phyloP scores from a whole-genome alignment of 257 asterid species.

The Ophiorrhiza pumila region DNA sequence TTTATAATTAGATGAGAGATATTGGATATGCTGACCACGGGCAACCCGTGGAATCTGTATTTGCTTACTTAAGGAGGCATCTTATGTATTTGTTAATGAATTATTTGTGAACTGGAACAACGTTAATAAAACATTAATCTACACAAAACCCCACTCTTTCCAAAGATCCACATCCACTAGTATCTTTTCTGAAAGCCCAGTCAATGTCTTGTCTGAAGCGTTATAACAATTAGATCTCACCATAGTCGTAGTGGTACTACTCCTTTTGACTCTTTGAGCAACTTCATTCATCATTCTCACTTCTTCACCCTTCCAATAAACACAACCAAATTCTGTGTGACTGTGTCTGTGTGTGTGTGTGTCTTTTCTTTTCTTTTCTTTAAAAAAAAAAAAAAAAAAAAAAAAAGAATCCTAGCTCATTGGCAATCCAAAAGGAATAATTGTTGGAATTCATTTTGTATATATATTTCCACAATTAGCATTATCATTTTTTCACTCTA shows the following conservation, averaged over 20 bases:
- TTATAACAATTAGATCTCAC: constrained; percentile 7
- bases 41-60: constrained; percentile 37
- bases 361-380: no score
- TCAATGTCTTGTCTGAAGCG: constrained; percentile 34
- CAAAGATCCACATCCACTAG: constrained; percentile 40
- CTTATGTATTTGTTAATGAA: constrained; percentile 13
- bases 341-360: no score
- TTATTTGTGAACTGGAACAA: constrained; percentile 19
- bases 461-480: no score
- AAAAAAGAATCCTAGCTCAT: no score
- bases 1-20: not conserved
- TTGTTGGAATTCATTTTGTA: no score
- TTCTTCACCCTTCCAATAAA: no score
- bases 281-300: no score
- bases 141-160: not conserved
- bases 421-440: no score
- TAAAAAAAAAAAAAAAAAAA: no score
- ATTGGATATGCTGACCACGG: constrained; percentile 21
- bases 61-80: constrained; percentile 30
- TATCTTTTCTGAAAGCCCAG: constrained; percentile 52
- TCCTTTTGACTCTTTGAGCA: no score
- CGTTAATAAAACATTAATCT: constrained; percentile 7
- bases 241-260: not conserved
- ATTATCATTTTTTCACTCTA: no score
- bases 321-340: no score